Base-by-base conservation (phyloP, 768 basidiomycete genomes). In the Tylopilus balloui region DNA sequence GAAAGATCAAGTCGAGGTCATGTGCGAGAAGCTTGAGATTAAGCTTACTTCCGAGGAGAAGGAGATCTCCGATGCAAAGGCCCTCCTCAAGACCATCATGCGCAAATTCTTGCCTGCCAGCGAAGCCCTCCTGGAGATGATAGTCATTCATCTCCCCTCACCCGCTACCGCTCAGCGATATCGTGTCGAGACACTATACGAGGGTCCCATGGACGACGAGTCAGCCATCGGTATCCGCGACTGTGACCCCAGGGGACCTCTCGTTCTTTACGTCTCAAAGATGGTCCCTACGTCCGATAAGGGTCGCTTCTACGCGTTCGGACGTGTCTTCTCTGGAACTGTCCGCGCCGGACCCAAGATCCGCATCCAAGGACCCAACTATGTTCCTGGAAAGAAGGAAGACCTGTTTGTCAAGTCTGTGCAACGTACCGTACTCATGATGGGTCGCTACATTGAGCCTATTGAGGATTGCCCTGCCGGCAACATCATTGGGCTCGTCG, bases 281-380 rank as follows among this genome's bases (percentile, higher is more conserved):
- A 98, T 99, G 96, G 96, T 98, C 63, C 96, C 96, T 55, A 97
- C 96, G 35, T 96, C 96, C 60, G 96, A 99, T 73, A 98, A 98
- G 76, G 96, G 96, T 65, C 93, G 96, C 53, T 99, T 98, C 88
- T 98, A 98, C 73, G 96, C 96, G 53, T 99, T 99, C 72, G 96
- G 96, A 73, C 96, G 96, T 81, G 86, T 99, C 76, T 99, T 99
- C 81, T 90, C 96, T 55, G 96, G 96, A 66, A 98, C 93, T 54
- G 93, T 98, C 66, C 85, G 82, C 59, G 83, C 96, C 49, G 96
- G 96, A 48, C 96, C 96, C 66, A 99, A 99, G 77, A 83, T 98
- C 74, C 92, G 96, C 65, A 98, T 99, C 63, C 96, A 99, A 74
- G 96, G 96, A 19, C 96, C 96, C 59, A 99, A 98, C 81, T 99